Evolutionary conservation across 192 early-diverging fungal genomes (phyloP), one percentile per base, ranked within the genome.

Genomic region (Anaeromyces robustus): DNA sequence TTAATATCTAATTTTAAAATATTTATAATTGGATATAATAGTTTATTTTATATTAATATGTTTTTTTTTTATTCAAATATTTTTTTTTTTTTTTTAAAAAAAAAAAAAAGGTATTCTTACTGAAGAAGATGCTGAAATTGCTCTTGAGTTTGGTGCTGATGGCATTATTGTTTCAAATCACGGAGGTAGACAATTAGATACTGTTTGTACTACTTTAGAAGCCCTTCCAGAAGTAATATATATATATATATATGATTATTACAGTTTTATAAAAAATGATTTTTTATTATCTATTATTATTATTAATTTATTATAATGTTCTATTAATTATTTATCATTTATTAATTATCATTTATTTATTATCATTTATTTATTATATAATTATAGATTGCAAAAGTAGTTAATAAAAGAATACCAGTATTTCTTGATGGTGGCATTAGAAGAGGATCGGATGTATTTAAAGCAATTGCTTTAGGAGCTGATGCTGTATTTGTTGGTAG

Each of bases 131-230:
- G 96, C 98, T 31, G 87, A 92, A 13, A 81, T 94, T 78, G 97
- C 98, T 4, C 93, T 92, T 34, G 77, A 92, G 77, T 80, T 89
- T 80, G 96, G 96, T 13, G 89, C 92, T 78, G 89, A 89, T 28
- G 98, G 94, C 77, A 91, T 98, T 77, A 92, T 98, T 29, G 87
- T 99, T 22, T 95, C 94, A 59, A 99, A 99, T 84, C 98, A 99
- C 83, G 98, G 97, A 78, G 98, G 98, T 28, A 88, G 98, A 11
- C 98, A 99, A 85, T 85, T 99, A 77, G 98, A 98, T 80, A 93
- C 92, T 12, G 84, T 89, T 22, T 85, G 92, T 80, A 88, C 92
- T 11, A 92, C 91, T 4, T 93, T 98, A 80, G 97, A 99, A 78
- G 92, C 95, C 16, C 85, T 99, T 34, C 92, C 92, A 17, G 96